Evolutionary conservation across 805 yeast genomes (phyloP).

Genomic region (Blastobotrys attinorum): DNA sequence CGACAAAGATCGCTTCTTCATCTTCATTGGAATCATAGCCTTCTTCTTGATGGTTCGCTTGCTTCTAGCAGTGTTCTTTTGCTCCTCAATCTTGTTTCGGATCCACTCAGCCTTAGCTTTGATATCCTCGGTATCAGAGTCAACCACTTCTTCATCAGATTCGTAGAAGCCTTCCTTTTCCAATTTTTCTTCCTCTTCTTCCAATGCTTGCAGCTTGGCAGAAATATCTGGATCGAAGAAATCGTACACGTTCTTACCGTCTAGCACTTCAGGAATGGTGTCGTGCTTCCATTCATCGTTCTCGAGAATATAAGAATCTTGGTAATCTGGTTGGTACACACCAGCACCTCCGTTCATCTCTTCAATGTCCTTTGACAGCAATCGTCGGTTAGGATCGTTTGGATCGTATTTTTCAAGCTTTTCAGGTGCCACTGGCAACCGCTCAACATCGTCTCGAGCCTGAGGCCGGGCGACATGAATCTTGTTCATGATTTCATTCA

Average conservation of each 20-base stretch:
- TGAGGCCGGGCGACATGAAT: slow-evolving; percentile 91
- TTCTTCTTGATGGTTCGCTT: slow-evolving; percentile 82
- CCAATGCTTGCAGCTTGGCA: slow-evolving; percentile 86
- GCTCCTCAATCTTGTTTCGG: slow-evolving; percentile 87
- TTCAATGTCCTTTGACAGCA: slow-evolving; percentile 81
- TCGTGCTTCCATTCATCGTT: slow-evolving; percentile 98
- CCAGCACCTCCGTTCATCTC: slow-evolving; percentile 96
- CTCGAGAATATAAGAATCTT: slow-evolving; percentile 85
- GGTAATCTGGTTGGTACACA: slow-evolving; percentile 87
- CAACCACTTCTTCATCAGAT: slow-evolving; percentile 59
- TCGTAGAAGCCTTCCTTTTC: slow-evolving; percentile 94
- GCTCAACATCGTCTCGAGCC: slow-evolving; percentile 69
- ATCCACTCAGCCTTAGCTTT: slow-evolving; percentile 91
- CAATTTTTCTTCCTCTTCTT: slow-evolving; percentile 92
- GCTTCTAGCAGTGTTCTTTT: slow-evolving; percentile 81
- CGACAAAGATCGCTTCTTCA: slow-evolving; percentile 52
- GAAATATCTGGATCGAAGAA: slow-evolving; percentile 95
- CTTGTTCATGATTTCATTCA: slow-evolving; percentile 82
- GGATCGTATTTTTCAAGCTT: slow-evolving; percentile 58
- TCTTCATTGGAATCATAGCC: slow-evolving; percentile 84
- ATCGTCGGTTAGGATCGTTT: slow-evolving; percentile 74
- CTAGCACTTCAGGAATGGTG: slow-evolving; percentile 90
- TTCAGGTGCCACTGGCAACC: slow-evolving; percentile 79
- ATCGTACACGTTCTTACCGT: slow-evolving; percentile 95
- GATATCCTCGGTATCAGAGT: slow-evolving; percentile 58